Evolutionary conservation across 768 basidiomycete genomes (phyloP).

Genomic region (Termitomyces sp.): DNA sequence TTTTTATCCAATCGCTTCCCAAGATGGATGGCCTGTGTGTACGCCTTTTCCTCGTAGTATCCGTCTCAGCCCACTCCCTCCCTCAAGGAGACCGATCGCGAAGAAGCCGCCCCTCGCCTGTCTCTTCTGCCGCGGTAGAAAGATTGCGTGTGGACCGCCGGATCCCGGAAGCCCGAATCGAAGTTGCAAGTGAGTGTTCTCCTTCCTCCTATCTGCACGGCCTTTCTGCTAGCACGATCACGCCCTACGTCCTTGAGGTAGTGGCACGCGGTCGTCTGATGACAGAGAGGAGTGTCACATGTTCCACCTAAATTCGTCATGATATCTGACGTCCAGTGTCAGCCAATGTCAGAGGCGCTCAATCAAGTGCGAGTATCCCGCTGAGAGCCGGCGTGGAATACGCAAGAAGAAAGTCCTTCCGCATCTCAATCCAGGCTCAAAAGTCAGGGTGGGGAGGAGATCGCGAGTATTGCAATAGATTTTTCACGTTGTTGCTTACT

Average conservation of each 20-base stretch:
- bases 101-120: constrained; percentile 64
- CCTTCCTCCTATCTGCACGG: constrained; percentile 6
- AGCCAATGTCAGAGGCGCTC: constrained; percentile 73
- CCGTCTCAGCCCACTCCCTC: constrained; percentile 21
- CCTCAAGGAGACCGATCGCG: constrained; percentile 24
- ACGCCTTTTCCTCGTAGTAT: constrained; percentile 16
- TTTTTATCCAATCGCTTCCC: constrained; percentile 5
- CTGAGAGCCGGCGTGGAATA: constrained; percentile 66
- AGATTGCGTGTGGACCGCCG: constrained; percentile 66
- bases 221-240: not conserved
- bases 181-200: constrained; percentile 58
- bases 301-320: not conserved
- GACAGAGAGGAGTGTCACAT: constrained; percentile 6
- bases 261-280: constrained; percentile 8
- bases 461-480: constrained; percentile 7
- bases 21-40: constrained; percentile 12
- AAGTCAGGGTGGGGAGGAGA: constrained; percentile 16
- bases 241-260: constrained; percentile 8
- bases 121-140: constrained; percentile 60
- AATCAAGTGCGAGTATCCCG: constrained; percentile 66
- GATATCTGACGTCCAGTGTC: constrained; percentile 15
- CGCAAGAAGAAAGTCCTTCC: constrained; percentile 39
- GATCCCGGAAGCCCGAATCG: constrained; percentile 44
- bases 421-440: constrained; percentile 17
- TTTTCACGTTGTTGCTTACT: not conserved